Percentiles rank a stretch among this genome's conserved stretches.
Evolutionary conservation across 2,329 filamentous ascomycete genomes (phyloP).

Genomic region (Pseudocercospora ulei): DNA sequence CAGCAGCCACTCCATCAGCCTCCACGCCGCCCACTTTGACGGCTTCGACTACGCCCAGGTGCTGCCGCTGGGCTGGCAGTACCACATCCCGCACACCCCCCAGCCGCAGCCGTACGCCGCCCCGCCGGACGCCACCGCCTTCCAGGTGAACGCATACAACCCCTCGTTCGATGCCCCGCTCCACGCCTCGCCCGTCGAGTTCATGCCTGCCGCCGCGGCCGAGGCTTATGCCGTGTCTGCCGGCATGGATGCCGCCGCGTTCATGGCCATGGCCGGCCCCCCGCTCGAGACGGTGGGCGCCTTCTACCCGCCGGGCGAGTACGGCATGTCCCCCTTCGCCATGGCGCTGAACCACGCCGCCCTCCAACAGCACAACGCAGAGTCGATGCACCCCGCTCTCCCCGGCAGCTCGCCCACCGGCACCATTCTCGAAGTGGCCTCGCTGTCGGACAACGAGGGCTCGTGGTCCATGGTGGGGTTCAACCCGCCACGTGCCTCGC

Average conservation of each 20-base stretch:
- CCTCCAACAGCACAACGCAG: constrained; percentile 37
- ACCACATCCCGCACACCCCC: constrained; percentile 34
- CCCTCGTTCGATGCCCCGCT: constrained; percentile 36
- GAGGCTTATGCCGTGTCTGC: constrained; percentile 37
- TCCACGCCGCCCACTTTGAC: constrained; percentile 30
- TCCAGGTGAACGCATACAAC: constrained; percentile 35
- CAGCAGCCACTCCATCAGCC: constrained; percentile 26
- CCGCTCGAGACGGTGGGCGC: constrained; percentile 42
- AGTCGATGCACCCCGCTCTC: constrained; percentile 34
- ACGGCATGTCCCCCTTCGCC: constrained; percentile 50
- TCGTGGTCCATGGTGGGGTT: constrained; percentile 67
- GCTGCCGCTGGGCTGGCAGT: constrained; percentile 37
- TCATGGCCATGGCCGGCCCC: constrained; percentile 35
- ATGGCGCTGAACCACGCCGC: constrained; percentile 41
- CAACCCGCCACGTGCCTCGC: constrained; percentile 46
- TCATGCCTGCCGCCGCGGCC: constrained; percentile 37
- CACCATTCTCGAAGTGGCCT: constrained; percentile 76
- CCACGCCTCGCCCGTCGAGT: constrained; percentile 42
- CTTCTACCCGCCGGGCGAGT: constrained; percentile 51
- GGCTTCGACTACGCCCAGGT: constrained; percentile 30
- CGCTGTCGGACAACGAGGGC: constrained; percentile 70
- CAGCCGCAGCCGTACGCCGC: constrained; percentile 22
- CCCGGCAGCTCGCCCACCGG: constrained; percentile 60
- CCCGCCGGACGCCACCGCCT: constrained; percentile 29
- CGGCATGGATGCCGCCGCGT: constrained; percentile 36